Evolutionary conservation across 345 rosid genomes (phyloP).

Genomic region (Gynandropsis gynandra): DNA sequence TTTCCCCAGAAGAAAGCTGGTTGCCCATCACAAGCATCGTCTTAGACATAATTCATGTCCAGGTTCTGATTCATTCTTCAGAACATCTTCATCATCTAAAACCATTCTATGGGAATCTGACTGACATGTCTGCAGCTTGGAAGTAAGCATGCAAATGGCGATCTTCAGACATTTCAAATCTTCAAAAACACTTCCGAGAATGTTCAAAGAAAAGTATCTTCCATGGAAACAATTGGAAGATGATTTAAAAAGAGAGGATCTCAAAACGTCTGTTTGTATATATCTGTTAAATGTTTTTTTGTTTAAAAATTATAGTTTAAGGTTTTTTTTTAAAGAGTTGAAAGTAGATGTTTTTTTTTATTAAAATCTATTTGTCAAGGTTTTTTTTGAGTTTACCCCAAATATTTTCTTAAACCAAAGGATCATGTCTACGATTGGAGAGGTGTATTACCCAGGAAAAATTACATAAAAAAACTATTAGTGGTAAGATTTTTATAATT

Average conservation of each 20-base stretch:
- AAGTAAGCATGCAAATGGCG: constrained; percentile 83
- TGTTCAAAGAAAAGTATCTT: constrained; percentile 30
- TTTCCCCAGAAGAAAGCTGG: constrained; percentile 90
- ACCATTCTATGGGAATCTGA: too few species aligned
- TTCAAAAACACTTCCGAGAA: constrained; percentile 34
- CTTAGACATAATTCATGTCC: constrained; percentile 74
- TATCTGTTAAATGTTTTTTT: too few species aligned
- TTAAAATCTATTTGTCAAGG: too few species aligned
- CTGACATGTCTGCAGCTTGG: constrained; percentile 65
- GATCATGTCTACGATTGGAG: constrained; percentile 56
- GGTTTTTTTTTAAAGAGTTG: too few species aligned
- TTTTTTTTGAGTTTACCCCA: too few species aligned
- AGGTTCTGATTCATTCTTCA: constrained; percentile 40
- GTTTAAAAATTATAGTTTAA: too few species aligned
- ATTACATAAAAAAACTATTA: constrained; percentile 39
- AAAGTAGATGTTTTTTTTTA: too few species aligned
- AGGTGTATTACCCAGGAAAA: constrained; percentile 39
- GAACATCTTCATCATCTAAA: too few species aligned
- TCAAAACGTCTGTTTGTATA: too few species aligned
- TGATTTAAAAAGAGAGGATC: too few species aligned
- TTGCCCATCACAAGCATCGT: constrained; percentile 85
- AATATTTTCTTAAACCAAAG: constrained; percentile 42
- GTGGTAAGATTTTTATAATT: constrained; percentile 29
- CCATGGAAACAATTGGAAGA: too few species aligned
- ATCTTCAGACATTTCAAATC: constrained; percentile 51